Conservation (phyloP, 2,329 filamentous ascomycete species). For the Calonectria hawksworthii region DNA sequence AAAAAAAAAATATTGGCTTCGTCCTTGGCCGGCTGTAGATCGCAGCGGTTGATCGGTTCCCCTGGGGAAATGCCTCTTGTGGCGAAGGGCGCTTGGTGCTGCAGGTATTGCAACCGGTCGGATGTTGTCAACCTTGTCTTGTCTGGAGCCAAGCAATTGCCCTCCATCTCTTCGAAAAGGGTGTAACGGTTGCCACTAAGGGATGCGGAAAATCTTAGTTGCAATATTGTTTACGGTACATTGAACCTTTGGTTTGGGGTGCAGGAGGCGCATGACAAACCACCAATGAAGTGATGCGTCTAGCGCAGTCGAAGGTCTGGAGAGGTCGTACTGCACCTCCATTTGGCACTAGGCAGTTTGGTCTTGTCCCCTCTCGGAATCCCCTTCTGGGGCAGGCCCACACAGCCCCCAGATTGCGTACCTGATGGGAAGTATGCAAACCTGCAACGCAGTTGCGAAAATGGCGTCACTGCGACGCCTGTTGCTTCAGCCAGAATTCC, state of each 20-base stretch:
- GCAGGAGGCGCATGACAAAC: slow-evolving; percentile 22
- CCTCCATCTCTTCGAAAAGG: slow-evolving; percentile 17
- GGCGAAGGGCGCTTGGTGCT: slow-evolving; percentile 31
- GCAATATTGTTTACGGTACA: slow-evolving; percentile 32
- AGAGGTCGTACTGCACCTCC: slow-evolving; percentile 37
- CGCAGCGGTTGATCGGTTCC: slow-evolving; percentile 32
- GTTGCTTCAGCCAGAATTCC: slow-evolving; percentile 36
- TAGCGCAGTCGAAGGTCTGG: slow-evolving; percentile 28
- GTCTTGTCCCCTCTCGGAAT: slow-evolving; percentile 37
- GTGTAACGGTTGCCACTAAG: slow-evolving; percentile 41
- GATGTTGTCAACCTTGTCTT: slow-evolving; percentile 20
- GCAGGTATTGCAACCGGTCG: slow-evolving; percentile 11
- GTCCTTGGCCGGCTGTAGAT: slow-evolving; percentile 18
- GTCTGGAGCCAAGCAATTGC: neutral
- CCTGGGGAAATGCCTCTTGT: slow-evolving; percentile 31
- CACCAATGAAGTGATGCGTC: slow-evolving; percentile 38
- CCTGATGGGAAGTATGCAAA: slow-evolving; percentile 37
- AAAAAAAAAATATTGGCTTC: slow-evolving; percentile 28
- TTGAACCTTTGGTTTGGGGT: slow-evolving; percentile 40
- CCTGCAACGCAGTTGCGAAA: slow-evolving; percentile 33
- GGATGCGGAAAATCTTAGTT: slow-evolving; percentile 26
- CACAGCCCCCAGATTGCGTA: slow-evolving; percentile 29
- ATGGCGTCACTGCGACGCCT: slow-evolving; percentile 43
- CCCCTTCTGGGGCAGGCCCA: slow-evolving; percentile 30
- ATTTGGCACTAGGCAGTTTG: slow-evolving; percentile 36